Percentiles rank a stretch among this genome's conserved stretches.
phyloP scores from a whole-genome alignment of 495 filamentous ascomycete genomes.

The Parachaetomium inaequale region DNA sequence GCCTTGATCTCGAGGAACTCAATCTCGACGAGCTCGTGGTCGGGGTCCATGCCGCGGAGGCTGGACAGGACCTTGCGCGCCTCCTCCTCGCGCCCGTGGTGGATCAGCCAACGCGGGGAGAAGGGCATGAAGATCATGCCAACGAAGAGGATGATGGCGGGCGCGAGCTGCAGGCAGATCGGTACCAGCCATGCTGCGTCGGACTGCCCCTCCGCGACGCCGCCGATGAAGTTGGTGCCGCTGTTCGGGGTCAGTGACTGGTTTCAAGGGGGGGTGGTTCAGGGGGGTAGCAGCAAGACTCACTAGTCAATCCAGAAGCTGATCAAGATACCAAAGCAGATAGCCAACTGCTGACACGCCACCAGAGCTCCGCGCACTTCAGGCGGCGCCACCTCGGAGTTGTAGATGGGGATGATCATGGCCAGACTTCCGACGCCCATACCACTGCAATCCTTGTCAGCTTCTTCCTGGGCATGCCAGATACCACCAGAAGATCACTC shows the following conservation, averaged over 20 bases:
- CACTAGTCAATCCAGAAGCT: conserved; percentile 80
- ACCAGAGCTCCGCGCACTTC: conserved; percentile 67
- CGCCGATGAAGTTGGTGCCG: conserved; percentile 74
- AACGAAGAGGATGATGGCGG: conserved; percentile 56
- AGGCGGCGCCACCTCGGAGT: conserved; percentile 61
- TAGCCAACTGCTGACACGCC: conserved; percentile 74
- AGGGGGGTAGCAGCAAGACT: not conserved
- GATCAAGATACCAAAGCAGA: conserved; percentile 79
- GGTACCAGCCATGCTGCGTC: conserved; percentile 69
- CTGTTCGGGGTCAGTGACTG: conserved; percentile 20
- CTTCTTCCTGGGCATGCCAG: not conserved
- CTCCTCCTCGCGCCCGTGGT: conserved; percentile 69
- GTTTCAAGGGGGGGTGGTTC: not conserved
- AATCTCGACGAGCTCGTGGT: conserved; percentile 64
- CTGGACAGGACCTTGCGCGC: conserved; percentile 62
- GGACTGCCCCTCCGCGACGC: conserved; percentile 57
- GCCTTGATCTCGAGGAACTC: conserved; percentile 83
- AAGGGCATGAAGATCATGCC: conserved; percentile 83
- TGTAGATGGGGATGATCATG: conserved; percentile 67
- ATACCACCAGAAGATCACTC: conserved; percentile 11
- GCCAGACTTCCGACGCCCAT: conserved; percentile 69
- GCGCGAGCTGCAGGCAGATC: conserved; percentile 58
- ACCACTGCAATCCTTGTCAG: conserved; percentile 37
- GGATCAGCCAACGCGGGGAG: conserved; percentile 74
- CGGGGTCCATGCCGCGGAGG: conserved; percentile 57